Base-by-base conservation (phyloP, 2,329 filamentous ascomycete genomes). In the Pezicula rhizophila region DNA sequence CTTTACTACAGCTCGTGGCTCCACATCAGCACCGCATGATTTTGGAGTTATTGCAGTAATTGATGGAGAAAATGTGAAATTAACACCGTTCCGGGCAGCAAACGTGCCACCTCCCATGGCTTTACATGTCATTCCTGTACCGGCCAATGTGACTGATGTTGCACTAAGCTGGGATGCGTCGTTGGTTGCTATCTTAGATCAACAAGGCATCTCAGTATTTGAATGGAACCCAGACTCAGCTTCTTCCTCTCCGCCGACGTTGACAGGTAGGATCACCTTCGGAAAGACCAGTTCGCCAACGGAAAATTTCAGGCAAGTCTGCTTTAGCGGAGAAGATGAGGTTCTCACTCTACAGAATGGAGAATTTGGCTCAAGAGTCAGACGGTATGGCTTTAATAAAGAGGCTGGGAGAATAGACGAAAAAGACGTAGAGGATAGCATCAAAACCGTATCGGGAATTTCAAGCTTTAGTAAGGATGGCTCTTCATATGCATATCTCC, bases 91-190 rank as follows among this genome's bases (percentile, higher is more conserved):
- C 55, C 78, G 87, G 53, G 77, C 84, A 44, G 87, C 89, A 11
- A 95, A 93, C 60, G 77, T 96, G 3, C 93, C 93, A 20, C 93
- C 93, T 25, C 93, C 93, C 1, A 96, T 97, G 90, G 82, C 89
- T 14, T 76, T 92, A 53, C 86, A 86, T 56, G 87, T 95, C 49
- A 60, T 96, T 15, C 60, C 71, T 11, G 68, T 86, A 25, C 71
- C 78, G 12, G 76, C 76, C 0, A 82, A 84, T 46, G 77, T 82
- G 2, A 70, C 88, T 15, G 90, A 96, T 68, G 80, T 93, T 45
- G 81, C 85, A 0, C 82, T 96, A 56, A 85, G 81, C 44, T 74
- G 73, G 12, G 75, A 77, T 42, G 83, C 85, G 43, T 76, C 75
- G 1, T 73, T 74, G 7, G 76, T 97, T 62, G 89, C 83, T 3